Base-by-base conservation (phyloP, 106 monocot species). In the Phalaenopsis equestris region DNA sequence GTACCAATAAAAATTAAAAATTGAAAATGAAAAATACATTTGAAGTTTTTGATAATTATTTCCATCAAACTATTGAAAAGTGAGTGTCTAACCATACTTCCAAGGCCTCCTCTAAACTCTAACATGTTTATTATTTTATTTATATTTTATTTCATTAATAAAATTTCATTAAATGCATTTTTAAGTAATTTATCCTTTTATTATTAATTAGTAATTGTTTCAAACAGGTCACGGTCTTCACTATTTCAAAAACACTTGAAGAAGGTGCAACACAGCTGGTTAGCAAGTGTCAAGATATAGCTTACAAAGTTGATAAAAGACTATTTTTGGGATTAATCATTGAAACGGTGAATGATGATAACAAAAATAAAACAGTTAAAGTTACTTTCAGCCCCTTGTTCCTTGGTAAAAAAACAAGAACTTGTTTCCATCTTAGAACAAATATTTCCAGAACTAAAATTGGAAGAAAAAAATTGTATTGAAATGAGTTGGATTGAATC, bases 401-500 rank as follows among this genome's bases (percentile, higher is more conserved):
- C 82, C 80, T 88, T 1, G 88, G 88, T 1, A 49, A 38, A 21
- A 21, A 42, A 73, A 12, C 39, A 42, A 3, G 77, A 83, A 14
- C 82, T 83, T 15, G 45, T 88, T 30, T 8, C 80, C 1, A 41
- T 83, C 36, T 81, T 85, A 80, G 75, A 47, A 7, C 65, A 42
- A n/a, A 80, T 78, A 73, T 85, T 88, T 57, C 88, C 88, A 0
- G 88, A 88, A 77, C 74, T 88, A 9, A 81, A 76, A 11, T 43
- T 88, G 4, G 38, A 39, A 19, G 80, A 67, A 1, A 24, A 37
- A 30, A 80, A 85, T 47, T 88, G 85, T 84, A 75, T 42, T 0
- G 88, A 88, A 64, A 74, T 88, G 85, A 88, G 57, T 36, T 88
- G 88, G 88, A 47, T 85, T 15, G 77, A 82, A 42, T 82, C 84